Base-by-base conservation (phyloP, 2,329 filamentous ascomycete species). In the Hawksworthiomyces lignivorus region DNA sequence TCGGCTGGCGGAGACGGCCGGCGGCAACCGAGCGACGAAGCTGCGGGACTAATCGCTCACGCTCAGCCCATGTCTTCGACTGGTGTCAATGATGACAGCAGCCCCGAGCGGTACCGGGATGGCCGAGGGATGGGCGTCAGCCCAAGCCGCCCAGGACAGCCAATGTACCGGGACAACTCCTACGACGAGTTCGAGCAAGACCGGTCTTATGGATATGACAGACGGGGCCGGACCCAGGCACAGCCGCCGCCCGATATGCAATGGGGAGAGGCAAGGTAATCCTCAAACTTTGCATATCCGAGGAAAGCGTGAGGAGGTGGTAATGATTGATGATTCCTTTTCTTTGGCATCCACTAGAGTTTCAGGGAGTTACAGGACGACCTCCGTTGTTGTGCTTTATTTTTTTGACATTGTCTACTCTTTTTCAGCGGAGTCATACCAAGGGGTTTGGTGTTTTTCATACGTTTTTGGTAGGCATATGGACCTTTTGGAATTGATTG, bases 1-100 rank as follows among this genome's bases (percentile, higher is more conserved):
- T 9, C 28, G 12, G 26, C 19, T 20, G 14, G 5, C 17, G 28
- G 11, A 35, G 32, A 39, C 31, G 15, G 32, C 7, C 43, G 48
- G 7, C 48, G 43, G 32, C 45, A 45, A 27, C 34, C 20, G 9
- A 52, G 48, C 30, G 56, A 60, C 32, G 58, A 60, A 36, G 50
- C 50, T 3, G 56, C 55, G 8, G 57, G 52, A 4, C 44, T 60
- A 29, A 60, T 60, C 10, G 51, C 54, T 7, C 55, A 67, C 42
- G 64, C 63, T 2, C 63, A 66, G 47, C 53, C 53, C 17, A 55
- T 57, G 43, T 53, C 56, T 14, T 43, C 45, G 14, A 31, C 12
- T 7, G n/a, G 34, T 6, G 40, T 28, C 27, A 37, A 41, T 15
- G 34, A 26, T n/a, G 38, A 34, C 11, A 17, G 31, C 46, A 45